Percentiles rank a stretch among this genome's conserved stretches.
Conservation (phyloP, 805 yeast species). For the Metschnikowia aberdeeniae region DNA sequence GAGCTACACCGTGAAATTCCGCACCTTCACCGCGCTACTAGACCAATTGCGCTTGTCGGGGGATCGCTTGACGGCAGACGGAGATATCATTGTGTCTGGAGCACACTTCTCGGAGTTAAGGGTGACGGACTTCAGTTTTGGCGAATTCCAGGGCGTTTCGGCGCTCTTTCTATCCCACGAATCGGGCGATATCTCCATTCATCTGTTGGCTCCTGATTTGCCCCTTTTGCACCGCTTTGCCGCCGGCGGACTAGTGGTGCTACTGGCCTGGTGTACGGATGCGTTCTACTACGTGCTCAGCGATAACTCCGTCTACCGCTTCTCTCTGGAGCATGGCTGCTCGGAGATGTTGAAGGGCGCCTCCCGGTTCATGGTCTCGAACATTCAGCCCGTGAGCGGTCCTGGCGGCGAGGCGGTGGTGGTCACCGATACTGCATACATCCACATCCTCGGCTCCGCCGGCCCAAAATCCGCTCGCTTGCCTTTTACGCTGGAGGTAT, state of each 20-base stretch:
- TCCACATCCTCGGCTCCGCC: conserved; percentile 1
- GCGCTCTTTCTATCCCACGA: conserved; percentile 16
- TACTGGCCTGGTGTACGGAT: conserved; percentile 14
- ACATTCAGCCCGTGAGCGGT: neutral
- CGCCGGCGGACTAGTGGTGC: conserved; percentile 10
- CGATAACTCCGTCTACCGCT: conserved; percentile 19
- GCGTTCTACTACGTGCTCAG: conserved; percentile 11
- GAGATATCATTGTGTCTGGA: conserved; percentile 20
- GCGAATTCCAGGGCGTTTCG: conserved; percentile 6
- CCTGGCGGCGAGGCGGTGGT: neutral
- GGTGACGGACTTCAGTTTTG: conserved; percentile 28
- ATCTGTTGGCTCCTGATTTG: conserved; percentile 9
- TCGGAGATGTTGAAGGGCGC: conserved; percentile 6
- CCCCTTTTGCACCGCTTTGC: conserved; percentile 6
- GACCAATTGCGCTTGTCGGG: conserved; percentile 19
- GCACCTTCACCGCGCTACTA: conserved; percentile 26
- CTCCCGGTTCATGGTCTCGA: conserved; percentile 15
- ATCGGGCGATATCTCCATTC: conserved; percentile 16
- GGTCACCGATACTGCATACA: conserved; percentile 9
- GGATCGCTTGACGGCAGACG: conserved; percentile 15
- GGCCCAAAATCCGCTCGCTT: neutral
- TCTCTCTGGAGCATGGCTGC: neutral
- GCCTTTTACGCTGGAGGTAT: conserved; percentile 8
- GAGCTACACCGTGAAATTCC: conserved; percentile 23
- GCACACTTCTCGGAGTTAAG: conserved; percentile 22